Conservation (phyloP, 306 rosid genomes). For the Castanea mollissima region DNA sequence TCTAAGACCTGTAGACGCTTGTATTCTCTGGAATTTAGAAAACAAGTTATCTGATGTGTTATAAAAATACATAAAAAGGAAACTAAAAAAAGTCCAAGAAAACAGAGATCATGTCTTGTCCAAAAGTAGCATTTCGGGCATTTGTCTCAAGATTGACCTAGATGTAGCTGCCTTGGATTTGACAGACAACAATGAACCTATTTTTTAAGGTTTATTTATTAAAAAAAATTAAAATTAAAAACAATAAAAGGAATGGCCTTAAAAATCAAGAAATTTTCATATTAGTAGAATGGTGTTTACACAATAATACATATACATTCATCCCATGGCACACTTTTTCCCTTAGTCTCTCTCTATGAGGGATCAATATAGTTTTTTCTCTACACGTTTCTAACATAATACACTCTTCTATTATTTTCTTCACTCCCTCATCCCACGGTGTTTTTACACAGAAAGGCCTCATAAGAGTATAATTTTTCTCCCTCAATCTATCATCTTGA, state of each 20-base stretch:
- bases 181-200: background rate
- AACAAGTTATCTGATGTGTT: conserved; percentile 15
- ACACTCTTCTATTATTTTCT: background rate
- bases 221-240: background rate
- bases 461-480: background rate
- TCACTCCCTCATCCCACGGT: background rate
- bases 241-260: background rate
- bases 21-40: conserved; percentile 53
- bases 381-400: background rate
- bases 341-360: background rate
- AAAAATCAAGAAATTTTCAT: background rate
- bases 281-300: background rate
- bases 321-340: too few species aligned
- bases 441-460: conserved; percentile 2
- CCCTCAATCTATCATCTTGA: conserved; percentile 9
- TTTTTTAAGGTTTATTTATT: background rate
- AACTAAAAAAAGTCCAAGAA: conserved; percentile 1
- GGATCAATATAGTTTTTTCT: background rate
- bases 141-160: background rate
- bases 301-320: background rate
- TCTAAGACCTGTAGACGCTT: conserved; percentile 73
- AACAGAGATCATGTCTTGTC: background rate
- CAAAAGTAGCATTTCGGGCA: background rate
- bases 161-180: background rate
- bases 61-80: conserved; percentile 3